Conservation (phyloP, 495 filamentous ascomycete species). For the Neurospora sp. region DNA sequence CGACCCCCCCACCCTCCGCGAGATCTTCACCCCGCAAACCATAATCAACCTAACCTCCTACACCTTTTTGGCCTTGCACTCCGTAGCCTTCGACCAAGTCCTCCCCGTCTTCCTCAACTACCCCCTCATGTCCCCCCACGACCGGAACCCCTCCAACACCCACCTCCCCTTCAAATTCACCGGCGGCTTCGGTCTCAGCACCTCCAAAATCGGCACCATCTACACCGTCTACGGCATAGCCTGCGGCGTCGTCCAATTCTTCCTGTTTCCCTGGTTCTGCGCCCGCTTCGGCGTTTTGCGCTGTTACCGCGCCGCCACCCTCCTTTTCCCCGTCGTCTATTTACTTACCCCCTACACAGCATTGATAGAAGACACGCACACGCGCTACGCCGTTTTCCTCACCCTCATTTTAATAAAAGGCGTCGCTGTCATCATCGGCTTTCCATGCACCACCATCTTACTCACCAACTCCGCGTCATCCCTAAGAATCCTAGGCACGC, state of each 20-base stretch:
- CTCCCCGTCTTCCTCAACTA: constrained; percentile 76
- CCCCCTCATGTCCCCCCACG: constrained; percentile 33
- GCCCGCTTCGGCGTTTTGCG: constrained; percentile 58
- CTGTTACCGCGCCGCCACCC: constrained; percentile 49
- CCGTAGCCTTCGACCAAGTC: constrained; percentile 69
- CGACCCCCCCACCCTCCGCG: constrained; percentile 42
- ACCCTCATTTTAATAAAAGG: constrained; percentile 58
- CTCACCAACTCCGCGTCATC: constrained; percentile 77
- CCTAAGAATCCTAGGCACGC: constrained; percentile 67
- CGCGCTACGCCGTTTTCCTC: constrained; percentile 38
- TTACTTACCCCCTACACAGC: constrained; percentile 64
- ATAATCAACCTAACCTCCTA: constrained; percentile 66
- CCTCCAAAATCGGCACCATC: constrained; percentile 56
- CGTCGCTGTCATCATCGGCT: constrained; percentile 64
- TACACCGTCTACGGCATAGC: constrained; percentile 65
- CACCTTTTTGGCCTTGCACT: constrained; percentile 64
- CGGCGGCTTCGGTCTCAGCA: constrained; percentile 51
- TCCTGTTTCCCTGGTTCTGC: constrained; percentile 63
- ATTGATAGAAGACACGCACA: constrained; percentile 38
- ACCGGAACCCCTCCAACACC: constrained; percentile 38
- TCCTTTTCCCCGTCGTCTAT: constrained; percentile 63
- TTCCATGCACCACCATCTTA: constrained; percentile 81
- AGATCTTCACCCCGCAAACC: constrained; percentile 68
- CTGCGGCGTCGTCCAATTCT: constrained; percentile 68
- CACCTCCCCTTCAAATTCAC: constrained; percentile 67